Percentiles rank a stretch among this genome's conserved stretches.
Conservation (phyloP, 305 asterid species). For the Fraxinus dipetala region DNA sequence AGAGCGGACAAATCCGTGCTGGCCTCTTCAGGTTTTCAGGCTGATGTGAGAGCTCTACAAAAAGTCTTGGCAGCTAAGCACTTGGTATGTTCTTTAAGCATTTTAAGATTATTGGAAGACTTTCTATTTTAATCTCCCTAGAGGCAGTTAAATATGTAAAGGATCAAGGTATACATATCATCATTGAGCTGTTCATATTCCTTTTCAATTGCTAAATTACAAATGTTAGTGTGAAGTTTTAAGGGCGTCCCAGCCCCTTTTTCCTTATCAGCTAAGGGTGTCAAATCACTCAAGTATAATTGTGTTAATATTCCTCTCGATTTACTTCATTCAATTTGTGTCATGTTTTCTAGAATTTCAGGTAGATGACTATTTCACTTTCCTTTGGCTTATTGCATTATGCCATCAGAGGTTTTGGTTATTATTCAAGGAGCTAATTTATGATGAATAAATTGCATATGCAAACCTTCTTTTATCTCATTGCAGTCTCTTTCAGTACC, state of each 20-base stretch:
- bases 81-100: constrained; percentile 51
- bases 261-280: neutral
- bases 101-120: neutral
- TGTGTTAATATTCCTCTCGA: neutral
- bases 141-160: neutral
- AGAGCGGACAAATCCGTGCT: constrained; percentile 85
- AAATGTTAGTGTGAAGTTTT: neutral
- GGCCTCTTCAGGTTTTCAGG: constrained; percentile 98
- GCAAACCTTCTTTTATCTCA: neutral
- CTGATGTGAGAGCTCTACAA: constrained; percentile 90
- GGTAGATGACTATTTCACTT: neutral
- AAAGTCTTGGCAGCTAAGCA: constrained; percentile 85
- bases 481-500: neutral
- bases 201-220: neutral
- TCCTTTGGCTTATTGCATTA: neutral
- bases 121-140: neutral
- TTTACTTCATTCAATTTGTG: neutral
- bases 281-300: neutral
- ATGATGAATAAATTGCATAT: neutral
- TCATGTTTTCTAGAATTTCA: neutral
- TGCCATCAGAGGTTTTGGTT: neutral
- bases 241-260: neutral
- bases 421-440: neutral
- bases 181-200: neutral
- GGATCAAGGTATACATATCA: neutral